phyloP scores from a whole-genome alignment of 2,329 filamentous ascomycete genomes.

The Fusarium sp. region DNA sequence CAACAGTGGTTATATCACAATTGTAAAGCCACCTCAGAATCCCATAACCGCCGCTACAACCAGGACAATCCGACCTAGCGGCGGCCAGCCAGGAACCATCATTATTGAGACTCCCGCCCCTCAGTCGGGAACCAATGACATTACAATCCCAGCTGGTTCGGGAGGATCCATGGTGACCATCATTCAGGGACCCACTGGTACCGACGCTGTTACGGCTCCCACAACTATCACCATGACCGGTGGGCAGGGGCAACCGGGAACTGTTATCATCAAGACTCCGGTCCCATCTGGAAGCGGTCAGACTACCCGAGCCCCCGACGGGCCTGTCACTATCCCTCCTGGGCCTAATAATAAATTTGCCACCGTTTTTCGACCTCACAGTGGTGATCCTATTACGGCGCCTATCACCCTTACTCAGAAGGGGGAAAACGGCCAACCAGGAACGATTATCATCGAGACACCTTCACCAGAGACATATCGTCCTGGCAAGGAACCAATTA shows the following conservation, averaged over 20 bases:
- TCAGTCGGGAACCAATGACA: slow-evolving; percentile 9
- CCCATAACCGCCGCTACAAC: slow-evolving; percentile 27
- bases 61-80: slow-evolving; percentile 17
- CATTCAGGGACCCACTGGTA: slow-evolving; percentile 29
- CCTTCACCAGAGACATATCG: slow-evolving; percentile 13
- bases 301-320: slow-evolving; percentile 7
- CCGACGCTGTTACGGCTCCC: slow-evolving; percentile 16
- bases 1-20: slow-evolving; percentile 27
- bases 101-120: slow-evolving; percentile 33
- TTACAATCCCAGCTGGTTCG: slow-evolving; percentile 28
- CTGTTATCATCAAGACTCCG: slow-evolving; percentile 34
- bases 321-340: slow-evolving; percentile 28
- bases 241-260: slow-evolving; percentile 16
- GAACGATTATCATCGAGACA: slow-evolving; percentile 32
- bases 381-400: slow-evolving; percentile 26
- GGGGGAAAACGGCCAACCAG: slow-evolving; percentile 22
- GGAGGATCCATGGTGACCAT: slow-evolving; percentile 24
- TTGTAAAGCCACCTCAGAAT: slow-evolving; percentile 18
- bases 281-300: slow-evolving; percentile 2
- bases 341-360: slow-evolving; percentile 11
- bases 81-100: slow-evolving; percentile 25
- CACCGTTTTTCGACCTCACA: slow-evolving; percentile 32
- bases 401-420: slow-evolving; percentile 34
- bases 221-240: slow-evolving; percentile 24
- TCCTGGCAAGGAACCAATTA: slow-evolving; percentile 23